These are phyloP conservation scores for Alloteropsis semialata DNA, from an alignment of 176 grass and related monocot species.

Conservation along the genomic window DNA sequence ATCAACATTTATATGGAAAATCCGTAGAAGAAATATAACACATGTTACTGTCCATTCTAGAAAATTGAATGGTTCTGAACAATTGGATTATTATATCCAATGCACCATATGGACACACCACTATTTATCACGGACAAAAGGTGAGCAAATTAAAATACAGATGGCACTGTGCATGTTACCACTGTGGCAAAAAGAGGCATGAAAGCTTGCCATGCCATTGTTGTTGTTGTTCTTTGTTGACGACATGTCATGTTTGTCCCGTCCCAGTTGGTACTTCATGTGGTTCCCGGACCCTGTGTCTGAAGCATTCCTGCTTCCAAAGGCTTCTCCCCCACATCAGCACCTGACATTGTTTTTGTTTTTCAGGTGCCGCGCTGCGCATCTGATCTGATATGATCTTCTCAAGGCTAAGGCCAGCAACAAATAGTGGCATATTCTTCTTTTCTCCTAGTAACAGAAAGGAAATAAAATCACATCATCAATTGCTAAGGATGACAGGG, in stretches of 20 bases:
- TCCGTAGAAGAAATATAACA: background rate
- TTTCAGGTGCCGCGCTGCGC: background rate
- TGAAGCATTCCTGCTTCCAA: constrained; percentile 2
- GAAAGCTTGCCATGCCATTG: background rate
- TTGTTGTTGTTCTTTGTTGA: background rate
- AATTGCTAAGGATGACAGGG: background rate
- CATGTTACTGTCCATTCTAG: background rate
- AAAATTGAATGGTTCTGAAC: background rate
- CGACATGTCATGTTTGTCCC: background rate
- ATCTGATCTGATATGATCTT: background rate
- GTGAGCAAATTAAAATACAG: background rate
- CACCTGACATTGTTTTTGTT: constrained; percentile 16
- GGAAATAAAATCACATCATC: background rate
- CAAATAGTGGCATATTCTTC: background rate
- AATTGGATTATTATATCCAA: background rate
- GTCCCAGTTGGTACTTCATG: background rate
- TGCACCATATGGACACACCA: background rate
- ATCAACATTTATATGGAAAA: background rate
- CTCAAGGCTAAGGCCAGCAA: background rate
- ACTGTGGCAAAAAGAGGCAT: background rate
- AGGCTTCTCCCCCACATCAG: background rate
- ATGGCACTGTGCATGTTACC: background rate
- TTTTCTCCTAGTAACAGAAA: background rate
- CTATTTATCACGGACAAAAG: constrained; percentile 6
- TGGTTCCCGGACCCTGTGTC: background rate